Evolutionary conservation across 1,284 basidiomycete species (phyloP).

Genomic region (Sphagnurus paluster): DNA sequence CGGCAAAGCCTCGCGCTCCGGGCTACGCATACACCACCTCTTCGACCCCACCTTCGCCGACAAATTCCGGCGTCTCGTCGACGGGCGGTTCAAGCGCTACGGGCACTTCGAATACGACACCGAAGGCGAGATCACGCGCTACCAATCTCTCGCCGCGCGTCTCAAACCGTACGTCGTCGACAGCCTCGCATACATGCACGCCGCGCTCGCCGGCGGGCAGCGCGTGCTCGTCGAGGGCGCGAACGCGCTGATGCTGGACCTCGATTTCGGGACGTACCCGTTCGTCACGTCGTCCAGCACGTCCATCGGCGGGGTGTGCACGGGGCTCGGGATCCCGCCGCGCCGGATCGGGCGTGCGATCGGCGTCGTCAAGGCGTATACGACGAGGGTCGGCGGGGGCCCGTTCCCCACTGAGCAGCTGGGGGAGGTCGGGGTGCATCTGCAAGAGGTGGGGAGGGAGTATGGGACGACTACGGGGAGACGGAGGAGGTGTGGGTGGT

Average conservation of each 20-base stretch:
- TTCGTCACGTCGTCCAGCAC: conserved; percentile 96
- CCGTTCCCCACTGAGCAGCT: conserved; percentile 97
- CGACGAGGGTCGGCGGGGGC: conserved; percentile 95
- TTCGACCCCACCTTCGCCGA: conserved; percentile 88
- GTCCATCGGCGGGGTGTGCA: conserved; percentile 92
- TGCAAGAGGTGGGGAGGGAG: conserved; percentile 94
- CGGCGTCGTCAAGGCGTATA: conserved; percentile 97
- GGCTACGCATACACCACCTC: conserved; percentile 94
- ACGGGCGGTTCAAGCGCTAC: conserved; percentile 97
- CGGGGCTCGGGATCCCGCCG: conserved; percentile 94
- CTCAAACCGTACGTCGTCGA: conserved; percentile 90
- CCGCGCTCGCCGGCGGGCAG: conserved; percentile 76
- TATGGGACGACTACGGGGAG: conserved; percentile 93
- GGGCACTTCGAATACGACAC: conserved; percentile 99
- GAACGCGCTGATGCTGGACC: conserved; percentile 97
- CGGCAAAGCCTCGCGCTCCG: conserved; percentile 95
- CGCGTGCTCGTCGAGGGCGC: conserved; percentile 93
- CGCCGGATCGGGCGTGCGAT: conserved; percentile 82
- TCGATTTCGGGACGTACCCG: conserved; percentile 98
- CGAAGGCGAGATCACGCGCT: conserved; percentile 92
- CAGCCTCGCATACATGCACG: conserved; percentile 84
- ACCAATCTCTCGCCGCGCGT: conserved; percentile 88
- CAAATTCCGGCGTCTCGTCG: conserved; percentile 96
- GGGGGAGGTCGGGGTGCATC: conserved; percentile 79
- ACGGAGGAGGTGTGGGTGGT: conserved; percentile 93